These are phyloP conservation scores for Brassica cretica DNA, from an alignment of 345 rosid species.

Conservation along the genomic window DNA sequence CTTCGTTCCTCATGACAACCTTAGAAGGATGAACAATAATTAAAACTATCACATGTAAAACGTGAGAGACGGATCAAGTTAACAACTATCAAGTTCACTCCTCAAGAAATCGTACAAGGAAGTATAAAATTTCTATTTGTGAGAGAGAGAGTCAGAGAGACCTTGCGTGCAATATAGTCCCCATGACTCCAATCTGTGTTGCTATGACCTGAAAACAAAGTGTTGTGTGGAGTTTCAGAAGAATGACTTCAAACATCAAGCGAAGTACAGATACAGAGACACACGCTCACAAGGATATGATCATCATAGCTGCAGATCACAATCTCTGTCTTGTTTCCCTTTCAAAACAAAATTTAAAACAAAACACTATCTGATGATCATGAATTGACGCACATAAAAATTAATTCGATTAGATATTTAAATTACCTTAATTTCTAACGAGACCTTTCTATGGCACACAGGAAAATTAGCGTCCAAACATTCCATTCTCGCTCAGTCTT, in stretches of 20 bases:
- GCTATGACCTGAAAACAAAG: too few relatives aligned
- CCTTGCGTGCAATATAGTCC: too few relatives aligned
- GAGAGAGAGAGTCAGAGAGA: too few relatives aligned
- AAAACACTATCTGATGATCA: not conserved
- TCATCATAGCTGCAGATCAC: constrained; percentile 73
- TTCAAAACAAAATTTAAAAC: not conserved
- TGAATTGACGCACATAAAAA: not conserved
- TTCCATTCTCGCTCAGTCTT: constrained; percentile 38
- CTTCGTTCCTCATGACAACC: not conserved
- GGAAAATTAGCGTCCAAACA: constrained; percentile 45
- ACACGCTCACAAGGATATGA: constrained; percentile 69
- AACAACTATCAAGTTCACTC: too few relatives aligned
- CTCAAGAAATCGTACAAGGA: too few relatives aligned
- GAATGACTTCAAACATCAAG: not conserved
- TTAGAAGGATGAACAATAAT: not conserved
- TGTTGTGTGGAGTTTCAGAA: too few relatives aligned
- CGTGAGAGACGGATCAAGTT: too few relatives aligned
- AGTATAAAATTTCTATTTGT: too few relatives aligned
- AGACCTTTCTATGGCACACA: constrained; percentile 48
- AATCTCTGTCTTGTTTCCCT: constrained; percentile 82
- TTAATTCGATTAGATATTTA: not conserved
- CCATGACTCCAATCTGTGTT: too few relatives aligned
- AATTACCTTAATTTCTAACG: constrained; percentile 53
- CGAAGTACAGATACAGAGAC: not conserved
- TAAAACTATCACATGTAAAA: not conserved